A percentile compares a stretch with the other conserved stretches of the same genome.
phyloP scores from a whole-genome alignment of 495 filamentous ascomycete species.

The Aspergillus incahuasiensis region DNA sequence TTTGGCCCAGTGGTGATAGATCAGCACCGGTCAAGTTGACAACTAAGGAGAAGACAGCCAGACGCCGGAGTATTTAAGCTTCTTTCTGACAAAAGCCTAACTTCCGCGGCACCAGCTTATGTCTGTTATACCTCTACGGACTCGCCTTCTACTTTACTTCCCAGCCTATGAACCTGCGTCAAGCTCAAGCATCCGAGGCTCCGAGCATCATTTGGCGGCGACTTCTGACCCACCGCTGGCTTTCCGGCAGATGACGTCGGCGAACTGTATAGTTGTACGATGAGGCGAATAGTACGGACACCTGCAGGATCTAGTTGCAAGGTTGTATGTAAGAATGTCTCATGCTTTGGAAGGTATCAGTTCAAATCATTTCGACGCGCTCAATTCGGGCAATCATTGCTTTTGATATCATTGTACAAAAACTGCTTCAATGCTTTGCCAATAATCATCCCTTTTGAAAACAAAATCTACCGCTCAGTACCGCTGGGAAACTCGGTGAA shows the following conservation, averaged over 20 bases:
- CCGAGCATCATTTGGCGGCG: neutral
- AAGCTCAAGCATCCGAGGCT: too few species aligned
- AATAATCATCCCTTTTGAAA: neutral
- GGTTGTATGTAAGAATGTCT: neutral
- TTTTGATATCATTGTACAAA: neutral
- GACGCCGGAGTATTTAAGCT: slow-evolving; percentile 1
- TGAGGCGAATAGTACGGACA: neutral
- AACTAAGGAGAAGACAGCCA: neutral
- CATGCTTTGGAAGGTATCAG: neutral
- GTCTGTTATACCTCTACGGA: neutral
- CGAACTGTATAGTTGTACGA: neutral
- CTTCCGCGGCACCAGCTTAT: neutral
- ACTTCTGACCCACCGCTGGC: slow-evolving; percentile 2
- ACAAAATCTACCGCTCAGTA: slow-evolving; percentile 16
- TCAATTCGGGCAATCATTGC: neutral
- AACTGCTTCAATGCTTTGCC: neutral
- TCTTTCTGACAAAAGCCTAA: neutral
- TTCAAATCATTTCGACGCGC: neutral
- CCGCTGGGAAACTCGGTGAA: slow-evolving; percentile 29
- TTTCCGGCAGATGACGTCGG: slow-evolving; percentile 1
- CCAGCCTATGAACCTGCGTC: neutral
- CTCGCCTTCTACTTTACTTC: neutral
- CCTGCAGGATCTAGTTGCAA: neutral
- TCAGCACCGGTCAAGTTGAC: neutral
- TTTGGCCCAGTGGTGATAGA: neutral